Evolutionary conservation across 225 moss, liverwort and hornwort species (phyloP).

Genomic region (Takakia lepidozioides): DNA sequence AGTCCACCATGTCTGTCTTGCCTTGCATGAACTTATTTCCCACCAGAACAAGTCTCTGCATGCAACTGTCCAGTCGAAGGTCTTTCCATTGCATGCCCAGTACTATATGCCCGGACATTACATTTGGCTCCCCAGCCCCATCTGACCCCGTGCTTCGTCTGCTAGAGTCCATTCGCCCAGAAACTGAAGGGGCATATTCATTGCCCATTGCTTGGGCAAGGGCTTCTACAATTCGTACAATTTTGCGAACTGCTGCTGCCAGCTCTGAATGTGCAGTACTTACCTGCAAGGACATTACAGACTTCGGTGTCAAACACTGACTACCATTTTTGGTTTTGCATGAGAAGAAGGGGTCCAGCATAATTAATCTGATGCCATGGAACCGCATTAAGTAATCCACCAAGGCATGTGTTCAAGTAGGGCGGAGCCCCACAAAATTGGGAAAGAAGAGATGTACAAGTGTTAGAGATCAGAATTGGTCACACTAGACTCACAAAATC

Average conservation of each 20-base stretch:
- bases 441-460: too few relatives aligned
- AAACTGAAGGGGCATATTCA: constrained; percentile 23
- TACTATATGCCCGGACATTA: constrained; percentile 18
- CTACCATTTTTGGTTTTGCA: too few relatives aligned
- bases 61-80: constrained; percentile 22
- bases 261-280: constrained; percentile 54
- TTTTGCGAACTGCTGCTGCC: constrained; percentile 41
- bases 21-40: constrained; percentile 58
- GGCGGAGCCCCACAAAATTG: too few relatives aligned
- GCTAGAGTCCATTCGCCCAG: too few relatives aligned
- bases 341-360: too few relatives aligned
- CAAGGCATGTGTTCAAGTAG: too few relatives aligned
- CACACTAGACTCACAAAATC: too few relatives aligned
- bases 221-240: constrained; percentile 50
- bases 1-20: constrained; percentile 48
- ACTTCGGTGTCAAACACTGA: constrained; percentile 2
- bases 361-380: too few relatives aligned
- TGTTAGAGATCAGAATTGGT: too few relatives aligned
- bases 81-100: constrained; percentile 55
- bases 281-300: constrained; percentile 22
- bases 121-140: constrained; percentile 27
- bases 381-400: too few relatives aligned
- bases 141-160: too few relatives aligned
- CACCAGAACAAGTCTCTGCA: constrained; percentile 39
- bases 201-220: constrained; percentile 62